Evolutionary conservation across 192 early-diverging fungal species (phyloP).

Genomic region (Entophlyctis luteolus): DNA sequence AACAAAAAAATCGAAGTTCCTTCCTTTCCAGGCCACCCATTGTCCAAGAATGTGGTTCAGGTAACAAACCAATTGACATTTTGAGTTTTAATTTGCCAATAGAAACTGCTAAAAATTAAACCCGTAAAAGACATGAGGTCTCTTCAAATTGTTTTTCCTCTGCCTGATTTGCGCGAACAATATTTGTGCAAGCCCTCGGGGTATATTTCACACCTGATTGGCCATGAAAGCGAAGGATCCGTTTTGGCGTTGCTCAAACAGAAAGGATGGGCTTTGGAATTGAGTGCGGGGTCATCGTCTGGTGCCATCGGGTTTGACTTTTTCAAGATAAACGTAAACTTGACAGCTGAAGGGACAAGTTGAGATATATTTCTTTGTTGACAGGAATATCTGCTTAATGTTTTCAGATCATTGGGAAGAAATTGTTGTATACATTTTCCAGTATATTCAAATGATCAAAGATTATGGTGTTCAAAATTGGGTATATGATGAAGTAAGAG

Average conservation of each 20-base stretch:
- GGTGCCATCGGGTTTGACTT: slow-evolving; percentile 73
- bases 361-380: not conserved
- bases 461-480: slow-evolving; percentile 67
- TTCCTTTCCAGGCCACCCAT: slow-evolving; percentile 67
- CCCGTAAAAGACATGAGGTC: slow-evolving; percentile 74
- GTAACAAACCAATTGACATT: slow-evolving; percentile 30
- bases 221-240: slow-evolving; percentile 87
- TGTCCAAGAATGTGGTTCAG: slow-evolving; percentile 66
- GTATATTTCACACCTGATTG: slow-evolving; percentile 85
- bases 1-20: slow-evolving; percentile 73
- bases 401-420: slow-evolving; percentile 65
- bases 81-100: slow-evolving; percentile 13
- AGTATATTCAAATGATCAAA: slow-evolving; percentile 83
- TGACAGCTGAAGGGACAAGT: slow-evolving; percentile 78
- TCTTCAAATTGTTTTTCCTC: slow-evolving; percentile 79
- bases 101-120: slow-evolving; percentile 53
- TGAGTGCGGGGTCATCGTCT: slow-evolving; percentile 62
- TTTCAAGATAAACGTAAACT: slow-evolving; percentile 76
- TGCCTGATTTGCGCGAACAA: slow-evolving; percentile 68
- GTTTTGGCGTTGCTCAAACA: slow-evolving; percentile 79
- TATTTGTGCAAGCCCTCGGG: slow-evolving; percentile 56
- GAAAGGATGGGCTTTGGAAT: slow-evolving; percentile 80
- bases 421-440: slow-evolving; percentile 76
- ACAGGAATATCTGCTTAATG: not conserved
- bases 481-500: slow-evolving; percentile 76